These are phyloP conservation scores for Nematocida ironsii DNA, from an alignment of 371 early-diverging fungal species.

Conservation along the genomic window DNA sequence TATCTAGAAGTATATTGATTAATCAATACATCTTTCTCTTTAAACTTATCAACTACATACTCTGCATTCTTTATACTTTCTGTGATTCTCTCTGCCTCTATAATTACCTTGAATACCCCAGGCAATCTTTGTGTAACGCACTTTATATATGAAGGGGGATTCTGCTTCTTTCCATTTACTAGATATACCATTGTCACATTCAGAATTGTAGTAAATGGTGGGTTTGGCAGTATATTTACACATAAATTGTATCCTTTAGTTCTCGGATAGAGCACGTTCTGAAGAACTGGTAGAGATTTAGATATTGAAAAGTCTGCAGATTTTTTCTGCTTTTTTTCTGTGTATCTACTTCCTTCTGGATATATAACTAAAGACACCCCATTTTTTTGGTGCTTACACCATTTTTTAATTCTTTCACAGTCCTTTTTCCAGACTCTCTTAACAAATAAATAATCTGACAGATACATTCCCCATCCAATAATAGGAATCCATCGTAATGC, in stretches of 20 bases:
- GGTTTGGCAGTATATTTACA: conserved; percentile 10
- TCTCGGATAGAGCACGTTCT: conserved; percentile 76
- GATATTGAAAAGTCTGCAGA: conserved; percentile 72
- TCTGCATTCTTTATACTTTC: conserved; percentile 53
- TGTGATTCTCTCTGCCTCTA: conserved; percentile 19
- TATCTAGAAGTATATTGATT: conserved; percentile 39
- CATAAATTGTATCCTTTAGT: conserved; percentile 75
- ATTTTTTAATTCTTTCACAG: conserved; percentile 60
- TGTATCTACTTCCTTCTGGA: conserved; percentile 69
- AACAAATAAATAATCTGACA: conserved; percentile 60
- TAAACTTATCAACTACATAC: conserved; percentile 63
- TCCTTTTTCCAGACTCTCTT: conserved; percentile 65
- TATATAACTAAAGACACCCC: conserved; percentile 63
- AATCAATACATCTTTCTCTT: conserved; percentile 66
- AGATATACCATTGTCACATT: conserved; percentile 67
- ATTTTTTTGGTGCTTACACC: conserved; percentile 8
- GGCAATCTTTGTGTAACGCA: conserved; percentile 37
- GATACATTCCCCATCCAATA: conserved; percentile 62
- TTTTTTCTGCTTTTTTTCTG: conserved; percentile 59
- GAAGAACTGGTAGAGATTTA: conserved; percentile 72
- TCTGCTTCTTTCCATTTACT: conserved; percentile 21
- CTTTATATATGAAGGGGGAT: conserved; percentile 51
- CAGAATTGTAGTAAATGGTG: conserved; percentile 56
- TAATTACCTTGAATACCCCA: conserved; percentile 56
- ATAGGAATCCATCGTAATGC: conserved; percentile 60